Evolutionary conservation across 257 asterid species (phyloP).

Genomic region (Coffea eugenioides): DNA sequence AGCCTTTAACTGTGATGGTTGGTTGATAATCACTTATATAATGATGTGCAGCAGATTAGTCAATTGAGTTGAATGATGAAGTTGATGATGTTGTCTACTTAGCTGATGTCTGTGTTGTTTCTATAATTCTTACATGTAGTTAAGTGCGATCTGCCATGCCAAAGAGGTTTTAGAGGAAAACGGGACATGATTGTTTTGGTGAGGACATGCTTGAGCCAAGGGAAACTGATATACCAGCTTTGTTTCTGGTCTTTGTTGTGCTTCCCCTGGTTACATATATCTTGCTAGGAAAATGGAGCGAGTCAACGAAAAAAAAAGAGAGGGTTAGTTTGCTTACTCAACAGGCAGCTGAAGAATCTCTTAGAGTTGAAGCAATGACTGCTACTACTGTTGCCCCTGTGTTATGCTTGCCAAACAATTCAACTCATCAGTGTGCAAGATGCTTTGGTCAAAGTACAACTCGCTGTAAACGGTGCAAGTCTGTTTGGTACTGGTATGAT

Average conservation of each 20-base stretch:
- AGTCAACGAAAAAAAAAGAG: slow-evolving; percentile 56
- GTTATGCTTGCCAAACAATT: slow-evolving; percentile 41
- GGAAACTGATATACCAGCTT: slow-evolving; percentile 63
- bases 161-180: slow-evolving; percentile 29
- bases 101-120: slow-evolving; percentile 8
- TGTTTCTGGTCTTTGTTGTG: slow-evolving; percentile 63
- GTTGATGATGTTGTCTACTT: neutral
- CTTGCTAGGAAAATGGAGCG: slow-evolving; percentile 79
- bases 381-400: slow-evolving; percentile 40
- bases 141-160: slow-evolving; percentile 29
- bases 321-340: slow-evolving; percentile 42
- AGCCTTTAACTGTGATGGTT: neutral
- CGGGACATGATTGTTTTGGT: slow-evolving; percentile 67
- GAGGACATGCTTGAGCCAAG: slow-evolving; percentile 85
- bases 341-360: slow-evolving; percentile 57
- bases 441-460: slow-evolving; percentile 67
- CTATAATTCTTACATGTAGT: slow-evolving; percentile 22
- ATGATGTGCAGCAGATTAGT: neutral
- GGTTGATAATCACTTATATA: neutral
- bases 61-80: neutral
- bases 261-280: slow-evolving; percentile 73
- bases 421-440: slow-evolving; percentile 60
- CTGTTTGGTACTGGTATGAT: slow-evolving; percentile 79
- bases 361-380: slow-evolving; percentile 43
- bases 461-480: slow-evolving; percentile 82